phyloP scores from a whole-genome alignment of 1,139 yeast genomes.

The Casaregolazyma lundiana region DNA sequence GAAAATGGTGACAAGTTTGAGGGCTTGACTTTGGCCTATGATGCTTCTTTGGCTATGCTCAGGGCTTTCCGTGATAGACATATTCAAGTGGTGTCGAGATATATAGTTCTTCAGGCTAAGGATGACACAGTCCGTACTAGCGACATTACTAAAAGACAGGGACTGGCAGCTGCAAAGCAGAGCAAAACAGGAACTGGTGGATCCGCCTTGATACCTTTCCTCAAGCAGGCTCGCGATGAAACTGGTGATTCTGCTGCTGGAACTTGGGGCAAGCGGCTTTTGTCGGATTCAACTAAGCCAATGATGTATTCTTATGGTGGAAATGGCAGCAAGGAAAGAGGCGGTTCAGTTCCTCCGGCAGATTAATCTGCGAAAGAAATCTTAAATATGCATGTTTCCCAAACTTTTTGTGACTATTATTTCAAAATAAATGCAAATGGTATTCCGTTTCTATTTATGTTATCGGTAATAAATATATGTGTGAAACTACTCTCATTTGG shows the following conservation, averaged over 20 bases:
- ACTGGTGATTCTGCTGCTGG: slow-evolving; percentile 92
- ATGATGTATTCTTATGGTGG: slow-evolving; percentile 7
- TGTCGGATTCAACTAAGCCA: slow-evolving; percentile 42
- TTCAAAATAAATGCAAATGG: background rate
- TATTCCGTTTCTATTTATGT: background rate
- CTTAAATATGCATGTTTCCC: background rate
- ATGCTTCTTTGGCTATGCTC: slow-evolving; percentile 86
- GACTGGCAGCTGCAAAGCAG: slow-evolving; percentile 36
- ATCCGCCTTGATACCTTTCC: slow-evolving; percentile 81
- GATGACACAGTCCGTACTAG: slow-evolving; percentile 18
- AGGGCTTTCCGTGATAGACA: slow-evolving; percentile 88
- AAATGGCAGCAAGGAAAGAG: background rate
- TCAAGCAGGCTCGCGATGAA: slow-evolving; percentile 93
- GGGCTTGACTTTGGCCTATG: slow-evolving; percentile 68
- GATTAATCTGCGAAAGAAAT: background rate
- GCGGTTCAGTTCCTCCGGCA: background rate
- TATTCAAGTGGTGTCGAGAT: slow-evolving; percentile 85
- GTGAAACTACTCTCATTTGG: too few species aligned
- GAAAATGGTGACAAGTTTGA: slow-evolving; percentile 41
- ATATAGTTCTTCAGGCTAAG: slow-evolving; percentile 70
- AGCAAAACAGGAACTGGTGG: slow-evolving; percentile 88
- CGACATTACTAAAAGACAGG: slow-evolving; percentile 29
- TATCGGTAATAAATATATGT: too few species aligned
- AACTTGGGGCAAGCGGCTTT: slow-evolving; percentile 74
- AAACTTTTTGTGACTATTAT: background rate